A percentile compares a stretch with the other conserved stretches of the same genome.
Evolutionary conservation across 352 stramenopile species (phyloP).

Genomic region (Bremia lactucae): DNA sequence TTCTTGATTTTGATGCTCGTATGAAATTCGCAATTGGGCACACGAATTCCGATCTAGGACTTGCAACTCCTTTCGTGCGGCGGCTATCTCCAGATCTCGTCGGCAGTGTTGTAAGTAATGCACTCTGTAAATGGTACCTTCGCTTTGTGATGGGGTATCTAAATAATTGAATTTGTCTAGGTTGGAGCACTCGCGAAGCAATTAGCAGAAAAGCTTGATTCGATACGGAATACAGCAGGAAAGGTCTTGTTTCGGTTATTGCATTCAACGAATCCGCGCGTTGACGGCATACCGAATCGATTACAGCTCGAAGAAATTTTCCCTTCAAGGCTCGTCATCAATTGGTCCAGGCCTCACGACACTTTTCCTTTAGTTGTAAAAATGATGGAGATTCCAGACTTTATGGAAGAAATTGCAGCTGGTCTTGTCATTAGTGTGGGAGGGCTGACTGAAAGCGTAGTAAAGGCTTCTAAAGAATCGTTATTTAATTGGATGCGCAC

Average conservation of each 20-base stretch:
- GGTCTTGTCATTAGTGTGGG: slow-evolving; percentile 93
- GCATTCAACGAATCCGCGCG: slow-evolving; percentile 40
- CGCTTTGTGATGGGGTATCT: background rate
- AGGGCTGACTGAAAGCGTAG: slow-evolving; percentile 91
- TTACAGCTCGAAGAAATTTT: slow-evolving; percentile 65
- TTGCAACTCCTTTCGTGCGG: slow-evolving; percentile 21
- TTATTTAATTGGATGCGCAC: slow-evolving; percentile 52
- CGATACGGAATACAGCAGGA: slow-evolving; percentile 83
- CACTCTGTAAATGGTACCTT: background rate
- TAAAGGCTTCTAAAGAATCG: slow-evolving; percentile 59
- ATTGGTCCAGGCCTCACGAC: slow-evolving; percentile 76
- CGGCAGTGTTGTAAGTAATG: slow-evolving; percentile 24
- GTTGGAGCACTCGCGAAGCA: slow-evolving; percentile 89
- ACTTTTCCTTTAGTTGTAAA: slow-evolving; percentile 87
- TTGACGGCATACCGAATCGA: slow-evolving; percentile 72
- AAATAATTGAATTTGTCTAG: slow-evolving; percentile 14
- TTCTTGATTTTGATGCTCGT: slow-evolving; percentile 21
- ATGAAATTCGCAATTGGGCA: slow-evolving; percentile 4
- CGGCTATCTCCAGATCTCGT: slow-evolving; percentile 33
- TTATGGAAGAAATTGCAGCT: slow-evolving; percentile 71
- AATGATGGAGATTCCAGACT: slow-evolving; percentile 81
- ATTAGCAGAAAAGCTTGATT: slow-evolving; percentile 94
- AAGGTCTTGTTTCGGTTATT: slow-evolving; percentile 83
- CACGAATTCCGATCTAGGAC: background rate
- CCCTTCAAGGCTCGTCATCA: slow-evolving; percentile 38